Evolutionary conservation across 352 stramenopile genomes (phyloP), one percentile per base, ranked within the genome.

Genomic region (Phytophthora agathidicida): DNA sequence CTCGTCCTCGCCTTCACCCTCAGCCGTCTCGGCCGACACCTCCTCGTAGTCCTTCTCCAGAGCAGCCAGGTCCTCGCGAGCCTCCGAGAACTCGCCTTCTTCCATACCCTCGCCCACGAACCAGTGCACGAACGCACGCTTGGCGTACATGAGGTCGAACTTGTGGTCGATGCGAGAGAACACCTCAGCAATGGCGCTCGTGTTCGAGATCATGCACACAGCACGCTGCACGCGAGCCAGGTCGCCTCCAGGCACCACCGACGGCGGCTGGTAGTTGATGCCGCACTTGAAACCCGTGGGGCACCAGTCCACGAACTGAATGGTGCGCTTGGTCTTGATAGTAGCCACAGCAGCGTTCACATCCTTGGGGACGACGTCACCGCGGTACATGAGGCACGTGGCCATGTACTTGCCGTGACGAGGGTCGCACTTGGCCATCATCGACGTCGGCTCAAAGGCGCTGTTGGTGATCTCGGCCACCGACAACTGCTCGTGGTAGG

Each of bases 71-170:
- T 54, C 95, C 77, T 99, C 96, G 81, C 96, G 93, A 55, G 97
- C 97, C 63, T 99, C 97, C 52, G 91, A 98, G 83, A 99, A 99
- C 72, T 99, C 97, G 63, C 96, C 96, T 68, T 99, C 97, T 76
- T 99, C 97, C 97, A 99, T 99, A 71, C 96, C 96, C 78, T 99
- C 96, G 65, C 96, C 96, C 32, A 98, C 96, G 68, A 98, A 98
- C 96, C 96, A 99, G 84, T 99, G 96, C 53, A 99, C 95, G 79
- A 99, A 99, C 39, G 95, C 96, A 77, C 96, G 92, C 85, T 99
- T 99, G 72, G 92, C 91, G 75, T 99, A 99, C 97, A 99, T 99
- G 49, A 99, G 83, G 77, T 99, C 96, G 86, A 99, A 99, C 90
- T 99, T 99, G 88, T 99, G 93, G 77, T 99, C 96, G 61, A 99